These are phyloP conservation scores for Fusarium acutatum DNA, from an alignment of 2,329 filamentous ascomycete species.

Conservation along the genomic window DNA sequence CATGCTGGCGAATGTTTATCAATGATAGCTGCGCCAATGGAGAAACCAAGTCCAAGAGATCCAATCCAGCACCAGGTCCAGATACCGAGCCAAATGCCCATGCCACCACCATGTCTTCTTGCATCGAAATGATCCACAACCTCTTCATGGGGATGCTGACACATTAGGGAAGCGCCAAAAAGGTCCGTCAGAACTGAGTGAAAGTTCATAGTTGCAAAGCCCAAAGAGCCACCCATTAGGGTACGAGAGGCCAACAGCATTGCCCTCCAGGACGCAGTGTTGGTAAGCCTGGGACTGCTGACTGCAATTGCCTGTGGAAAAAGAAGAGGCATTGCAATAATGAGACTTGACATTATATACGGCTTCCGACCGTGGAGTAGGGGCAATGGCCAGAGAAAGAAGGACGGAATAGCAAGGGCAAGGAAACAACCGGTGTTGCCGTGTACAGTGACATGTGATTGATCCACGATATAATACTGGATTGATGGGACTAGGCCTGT, in stretches of 20 bases:
- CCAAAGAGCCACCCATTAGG: slow-evolving; percentile 73
- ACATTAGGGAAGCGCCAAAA: slow-evolving; percentile 80
- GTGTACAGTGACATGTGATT: slow-evolving; percentile 71
- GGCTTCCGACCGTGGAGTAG: slow-evolving; percentile 80
- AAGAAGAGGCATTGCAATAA: slow-evolving; percentile 74
- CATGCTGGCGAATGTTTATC: slow-evolving; percentile 70
- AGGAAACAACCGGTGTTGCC: slow-evolving; percentile 79
- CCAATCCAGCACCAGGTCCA: slow-evolving; percentile 83
- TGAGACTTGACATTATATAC: slow-evolving; percentile 75
- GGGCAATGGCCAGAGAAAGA: slow-evolving; percentile 78
- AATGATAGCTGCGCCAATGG: slow-evolving; percentile 76
- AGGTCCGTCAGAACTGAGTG: slow-evolving; percentile 76
- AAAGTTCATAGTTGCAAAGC: slow-evolving; percentile 82
- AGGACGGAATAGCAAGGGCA: slow-evolving; percentile 74
- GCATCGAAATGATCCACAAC: slow-evolving; percentile 73
- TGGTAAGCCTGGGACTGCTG: slow-evolving; percentile 63
- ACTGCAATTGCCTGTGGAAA: slow-evolving; percentile 79
- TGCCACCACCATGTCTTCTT: slow-evolving; percentile 77
- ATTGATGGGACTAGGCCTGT: slow-evolving; percentile 81
- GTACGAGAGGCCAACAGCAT: slow-evolving; percentile 70
- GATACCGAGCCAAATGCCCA: slow-evolving; percentile 81
- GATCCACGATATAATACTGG: slow-evolving; percentile 78
- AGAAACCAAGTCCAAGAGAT: slow-evolving; percentile 75
- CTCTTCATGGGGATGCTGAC: slow-evolving; percentile 76
- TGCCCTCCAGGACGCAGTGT: slow-evolving; percentile 63